phyloP scores from a whole-genome alignment of 805 yeast genomes.

The Candida boleticola region DNA sequence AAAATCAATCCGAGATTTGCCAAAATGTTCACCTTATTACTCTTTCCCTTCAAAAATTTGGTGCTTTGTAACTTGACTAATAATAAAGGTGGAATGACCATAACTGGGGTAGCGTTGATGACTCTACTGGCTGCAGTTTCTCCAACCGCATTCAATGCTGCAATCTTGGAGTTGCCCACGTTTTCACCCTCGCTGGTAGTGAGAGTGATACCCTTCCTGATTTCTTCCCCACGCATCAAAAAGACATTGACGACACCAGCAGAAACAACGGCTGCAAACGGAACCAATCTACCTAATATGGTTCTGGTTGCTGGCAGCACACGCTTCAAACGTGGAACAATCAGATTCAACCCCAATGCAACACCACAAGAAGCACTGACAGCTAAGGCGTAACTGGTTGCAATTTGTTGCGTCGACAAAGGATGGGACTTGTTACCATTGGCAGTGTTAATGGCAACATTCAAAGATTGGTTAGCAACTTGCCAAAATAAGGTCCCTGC shows the following conservation, averaged over 20 bases:
- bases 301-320: slow-evolving; percentile 69
- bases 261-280: slow-evolving; percentile 97
- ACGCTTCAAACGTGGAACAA: slow-evolving; percentile 80
- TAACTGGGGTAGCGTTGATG: slow-evolving; percentile 93
- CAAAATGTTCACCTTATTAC: slow-evolving; percentile 59
- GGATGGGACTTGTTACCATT: slow-evolving; percentile 96
- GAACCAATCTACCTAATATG: slow-evolving; percentile 82
- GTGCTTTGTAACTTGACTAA: slow-evolving; percentile 73
- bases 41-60: slow-evolving; percentile 62
- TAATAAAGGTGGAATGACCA: slow-evolving; percentile 92
- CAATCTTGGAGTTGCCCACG: slow-evolving; percentile 68
- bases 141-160: slow-evolving; percentile 92
- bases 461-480: slow-evolving; percentile 92
- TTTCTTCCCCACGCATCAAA: slow-evolving; percentile 93
- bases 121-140: slow-evolving; percentile 96
- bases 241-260: slow-evolving; percentile 97
- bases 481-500: slow-evolving; percentile 97
- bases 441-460: slow-evolving; percentile 95
- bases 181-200: slow-evolving; percentile 60
- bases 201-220: slow-evolving; percentile 78
- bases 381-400: slow-evolving; percentile 79
- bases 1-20: slow-evolving; percentile 87
- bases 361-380: slow-evolving; percentile 95
- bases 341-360: slow-evolving; percentile 86
- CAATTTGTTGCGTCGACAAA: slow-evolving; percentile 70